These are phyloP conservation scores for Lipomyces spencermartinsiae DNA, from an alignment of 805 yeast species.

Conservation along the genomic window DNA sequence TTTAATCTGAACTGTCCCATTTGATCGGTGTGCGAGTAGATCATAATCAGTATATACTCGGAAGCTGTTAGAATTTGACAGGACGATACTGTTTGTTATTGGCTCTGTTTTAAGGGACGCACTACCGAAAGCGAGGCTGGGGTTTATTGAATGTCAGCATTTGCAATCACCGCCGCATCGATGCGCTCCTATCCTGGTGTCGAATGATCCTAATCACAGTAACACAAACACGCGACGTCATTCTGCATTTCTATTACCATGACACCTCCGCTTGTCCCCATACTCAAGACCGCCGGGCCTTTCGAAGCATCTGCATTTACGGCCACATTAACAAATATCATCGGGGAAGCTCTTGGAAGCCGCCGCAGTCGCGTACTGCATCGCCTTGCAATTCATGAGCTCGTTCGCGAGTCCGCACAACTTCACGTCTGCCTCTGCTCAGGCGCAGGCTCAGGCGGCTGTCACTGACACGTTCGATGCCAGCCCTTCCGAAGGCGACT, in stretches of 20 bases:
- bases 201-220: neutral
- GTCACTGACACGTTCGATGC: neutral
- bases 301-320: no score
- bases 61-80: no score
- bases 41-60: no score
- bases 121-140: no score
- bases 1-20: no score
- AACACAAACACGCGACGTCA: neutral
- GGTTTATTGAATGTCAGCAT: neutral
- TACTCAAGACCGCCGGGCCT: no score
- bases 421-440: neutral
- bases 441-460: no score
- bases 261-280: neutral
- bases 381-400: neutral
- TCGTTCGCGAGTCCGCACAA: neutral
- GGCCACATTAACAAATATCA: neutral
- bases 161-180: neutral
- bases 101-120: no score
- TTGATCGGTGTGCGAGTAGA: no score
- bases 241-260: neutral
- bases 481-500: neutral
- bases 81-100: no score
- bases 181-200: neutral
- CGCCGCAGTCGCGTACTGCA: neutral
- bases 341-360: neutral